A percentile compares a stretch with the other conserved stretches of the same genome.
Evolutionary conservation across 106 monocot species (phyloP).

Genomic region (Dioscorea alata): DNA sequence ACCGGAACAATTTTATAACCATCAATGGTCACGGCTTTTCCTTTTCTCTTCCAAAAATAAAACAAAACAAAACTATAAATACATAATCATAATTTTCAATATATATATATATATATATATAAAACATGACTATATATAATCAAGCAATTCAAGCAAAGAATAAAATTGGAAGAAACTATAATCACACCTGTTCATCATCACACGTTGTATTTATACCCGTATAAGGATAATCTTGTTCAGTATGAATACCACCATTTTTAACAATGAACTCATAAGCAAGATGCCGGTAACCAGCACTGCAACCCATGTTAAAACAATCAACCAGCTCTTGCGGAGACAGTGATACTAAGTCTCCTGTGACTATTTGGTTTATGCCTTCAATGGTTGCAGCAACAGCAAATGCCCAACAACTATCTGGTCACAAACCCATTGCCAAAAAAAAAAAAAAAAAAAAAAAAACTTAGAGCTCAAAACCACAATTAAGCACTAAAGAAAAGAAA

Average conservation of each 20-base stretch:
- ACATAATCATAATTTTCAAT: too few species aligned
- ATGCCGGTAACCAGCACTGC: slow-evolving; percentile 79
- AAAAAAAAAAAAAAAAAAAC: too few species aligned
- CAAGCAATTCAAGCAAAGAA: not conserved
- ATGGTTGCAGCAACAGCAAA: slow-evolving; percentile 62
- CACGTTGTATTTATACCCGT: slow-evolving; percentile 20
- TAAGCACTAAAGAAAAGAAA: too few species aligned
- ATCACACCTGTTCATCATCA: slow-evolving; percentile 22
- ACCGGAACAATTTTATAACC: slow-evolving; percentile 25
- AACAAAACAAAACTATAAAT: too few species aligned
- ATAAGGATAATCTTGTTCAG: slow-evolving; percentile 68
- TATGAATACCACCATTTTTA: slow-evolving; percentile 60
- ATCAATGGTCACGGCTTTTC: slow-evolving; percentile 42
- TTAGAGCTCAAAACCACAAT: too few species aligned
- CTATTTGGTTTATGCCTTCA: slow-evolving; percentile 69
- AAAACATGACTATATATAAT: not conserved
- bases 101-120: too few species aligned
- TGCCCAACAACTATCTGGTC: slow-evolving; percentile 78
- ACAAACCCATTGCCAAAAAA: not conserved
- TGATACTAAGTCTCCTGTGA: slow-evolving; percentile 46
- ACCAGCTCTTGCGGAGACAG: slow-evolving; percentile 79
- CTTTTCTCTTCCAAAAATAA: slow-evolving; percentile 30
- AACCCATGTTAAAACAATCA: slow-evolving; percentile 72
- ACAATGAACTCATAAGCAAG: slow-evolving; percentile 74
- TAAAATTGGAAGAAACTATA: not conserved